A percentile compares a stretch with the other conserved stretches of the same genome.
phyloP scores from a whole-genome alignment of 2,329 filamentous ascomycete species.

The Beauveria brongniartii region DNA sequence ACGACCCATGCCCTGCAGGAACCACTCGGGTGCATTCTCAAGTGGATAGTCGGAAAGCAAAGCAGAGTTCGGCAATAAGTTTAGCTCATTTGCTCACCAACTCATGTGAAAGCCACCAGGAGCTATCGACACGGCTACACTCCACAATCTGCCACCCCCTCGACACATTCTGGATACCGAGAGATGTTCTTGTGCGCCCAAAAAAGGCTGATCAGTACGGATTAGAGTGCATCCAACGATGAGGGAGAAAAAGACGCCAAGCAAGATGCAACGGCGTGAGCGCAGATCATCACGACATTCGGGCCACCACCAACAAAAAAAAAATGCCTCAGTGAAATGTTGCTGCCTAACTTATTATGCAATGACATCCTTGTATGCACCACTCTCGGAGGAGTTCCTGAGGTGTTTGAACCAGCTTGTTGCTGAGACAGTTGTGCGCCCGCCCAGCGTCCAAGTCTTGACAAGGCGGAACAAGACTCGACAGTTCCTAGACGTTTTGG shows the following conservation, averaged over 20 bases:
- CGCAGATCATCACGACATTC: neutral
- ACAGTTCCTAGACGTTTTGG: neutral
- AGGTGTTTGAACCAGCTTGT: too few relatives aligned
- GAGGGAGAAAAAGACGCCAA: neutral
- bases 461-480: too few relatives aligned
- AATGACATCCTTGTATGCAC: too few relatives aligned
- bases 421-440: too few relatives aligned
- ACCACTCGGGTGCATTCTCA: too few relatives aligned
- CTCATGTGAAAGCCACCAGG: neutral
- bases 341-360: too few relatives aligned
- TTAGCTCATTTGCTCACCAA: too few relatives aligned
- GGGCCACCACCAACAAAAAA: neutral
- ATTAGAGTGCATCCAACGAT: neutral
- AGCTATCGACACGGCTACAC: neutral
- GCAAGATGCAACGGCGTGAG: neutral
- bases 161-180: neutral
- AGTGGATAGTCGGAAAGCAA: too few relatives aligned
- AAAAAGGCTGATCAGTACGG: neutral
- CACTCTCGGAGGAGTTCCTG: too few relatives aligned
- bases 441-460: too few relatives aligned
- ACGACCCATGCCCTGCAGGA: too few relatives aligned
- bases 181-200: neutral
- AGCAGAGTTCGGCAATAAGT: neutral
- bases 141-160: neutral
- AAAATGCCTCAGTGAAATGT: neutral